phyloP scores from a whole-genome alignment of 2,329 filamentous ascomycete species.

The Coniella lustricola region DNA sequence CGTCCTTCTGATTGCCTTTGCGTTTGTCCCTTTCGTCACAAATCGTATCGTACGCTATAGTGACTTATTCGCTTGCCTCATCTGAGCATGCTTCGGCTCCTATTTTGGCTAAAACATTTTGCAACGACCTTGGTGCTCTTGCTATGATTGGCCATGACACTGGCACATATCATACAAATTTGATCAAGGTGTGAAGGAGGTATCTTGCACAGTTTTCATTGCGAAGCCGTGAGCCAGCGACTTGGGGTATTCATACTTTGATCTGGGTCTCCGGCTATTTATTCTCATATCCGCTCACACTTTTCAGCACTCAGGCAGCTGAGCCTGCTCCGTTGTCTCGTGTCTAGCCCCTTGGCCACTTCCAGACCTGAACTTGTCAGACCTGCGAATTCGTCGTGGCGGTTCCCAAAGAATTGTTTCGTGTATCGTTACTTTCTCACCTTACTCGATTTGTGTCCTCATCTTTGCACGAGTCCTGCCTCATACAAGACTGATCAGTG shows the following conservation, averaged over 20 bases:
- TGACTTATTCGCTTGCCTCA: too few species aligned
- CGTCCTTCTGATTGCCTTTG: too few species aligned
- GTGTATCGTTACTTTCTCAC: conserved; percentile 1
- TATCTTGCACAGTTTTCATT: neutral
- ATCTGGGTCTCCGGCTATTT: neutral
- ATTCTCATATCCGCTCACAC: neutral
- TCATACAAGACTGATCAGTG: neutral
- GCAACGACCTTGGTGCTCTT: neutral
- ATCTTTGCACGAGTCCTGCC: neutral
- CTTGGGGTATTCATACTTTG: neutral
- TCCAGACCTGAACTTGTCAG: neutral
- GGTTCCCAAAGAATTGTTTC: neutral
- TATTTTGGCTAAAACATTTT: neutral
- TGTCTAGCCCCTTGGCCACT: neutral
- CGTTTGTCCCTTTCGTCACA: too few species aligned
- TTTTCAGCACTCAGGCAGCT: neutral
- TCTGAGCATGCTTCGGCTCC: too few species aligned
- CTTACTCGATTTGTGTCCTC: neutral
- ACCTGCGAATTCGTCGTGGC: neutral
- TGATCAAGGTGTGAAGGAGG: neutral
- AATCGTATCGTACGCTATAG: too few species aligned
- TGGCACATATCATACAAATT: too few species aligned
- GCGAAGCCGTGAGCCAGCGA: neutral
- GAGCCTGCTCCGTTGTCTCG: too few species aligned
- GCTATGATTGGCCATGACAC: too few species aligned